Conservation (phyloP, 345 rosid species). For the Ceriops zippeliana region DNA sequence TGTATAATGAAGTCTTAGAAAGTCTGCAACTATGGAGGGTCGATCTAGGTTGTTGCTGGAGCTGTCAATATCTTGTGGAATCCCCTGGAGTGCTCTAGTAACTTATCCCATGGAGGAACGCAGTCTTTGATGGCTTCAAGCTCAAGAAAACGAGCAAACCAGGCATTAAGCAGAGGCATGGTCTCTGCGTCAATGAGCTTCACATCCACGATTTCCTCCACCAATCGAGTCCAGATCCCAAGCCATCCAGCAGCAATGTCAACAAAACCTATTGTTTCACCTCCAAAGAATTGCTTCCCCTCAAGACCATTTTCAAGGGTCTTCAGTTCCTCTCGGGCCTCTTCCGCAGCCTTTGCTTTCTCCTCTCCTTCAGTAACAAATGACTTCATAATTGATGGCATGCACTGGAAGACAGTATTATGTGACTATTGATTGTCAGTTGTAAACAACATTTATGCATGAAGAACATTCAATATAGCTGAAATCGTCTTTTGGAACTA, state of each 20-base stretch:
- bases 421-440: background rate
- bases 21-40: background rate
- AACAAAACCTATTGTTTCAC: constrained; percentile 23
- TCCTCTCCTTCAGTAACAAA: constrained; percentile 20
- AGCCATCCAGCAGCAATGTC: constrained; percentile 33
- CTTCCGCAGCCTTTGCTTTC: constrained; percentile 23
- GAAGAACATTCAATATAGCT: background rate
- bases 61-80: constrained; percentile 12
- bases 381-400: constrained; percentile 14
- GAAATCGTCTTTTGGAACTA: background rate
- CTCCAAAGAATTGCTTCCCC: constrained; percentile 31
- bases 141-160: constrained; percentile 26
- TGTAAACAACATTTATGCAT: background rate
- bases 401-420: constrained; percentile 12
- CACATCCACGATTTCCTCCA: constrained; percentile 22
- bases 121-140: constrained; percentile 26
- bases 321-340: constrained; percentile 28
- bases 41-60: constrained; percentile 5
- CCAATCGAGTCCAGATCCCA: constrained; percentile 25
- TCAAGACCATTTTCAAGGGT: constrained; percentile 19
- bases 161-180: constrained; percentile 22
- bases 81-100: constrained; percentile 30
- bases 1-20: too few species aligned
- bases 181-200: constrained; percentile 27
- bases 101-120: constrained; percentile 22